Conservation (phyloP, 2,329 filamentous ascomycete species). For the Dichotomopilus funicola region DNA sequence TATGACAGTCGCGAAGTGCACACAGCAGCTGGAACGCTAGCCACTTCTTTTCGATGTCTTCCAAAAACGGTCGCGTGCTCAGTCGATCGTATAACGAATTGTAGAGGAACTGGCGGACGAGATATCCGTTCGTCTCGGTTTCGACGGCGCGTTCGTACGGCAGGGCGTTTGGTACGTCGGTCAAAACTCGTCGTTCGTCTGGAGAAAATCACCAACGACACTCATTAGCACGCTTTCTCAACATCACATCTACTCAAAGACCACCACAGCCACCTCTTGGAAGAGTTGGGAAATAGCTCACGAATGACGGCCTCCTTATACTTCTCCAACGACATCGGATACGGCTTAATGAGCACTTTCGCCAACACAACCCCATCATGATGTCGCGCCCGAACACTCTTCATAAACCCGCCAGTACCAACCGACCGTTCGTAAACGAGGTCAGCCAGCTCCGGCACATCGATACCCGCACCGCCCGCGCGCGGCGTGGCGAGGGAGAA, state of each 20-base stretch:
- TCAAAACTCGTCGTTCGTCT: constrained; percentile 74
- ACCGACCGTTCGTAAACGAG: constrained; percentile 88
- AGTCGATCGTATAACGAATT: constrained; percentile 96
- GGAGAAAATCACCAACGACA: constrained; percentile 7
- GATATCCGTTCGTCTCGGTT: constrained; percentile 83
- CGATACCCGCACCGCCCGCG: constrained; percentile 86
- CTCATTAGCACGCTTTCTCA: too few species aligned
- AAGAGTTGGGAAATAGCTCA: constrained; percentile 31
- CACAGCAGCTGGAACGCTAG: constrained; percentile 92
- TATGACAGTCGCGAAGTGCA: constrained; percentile 85
- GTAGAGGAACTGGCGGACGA: constrained; percentile 91
- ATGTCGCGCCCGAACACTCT: constrained; percentile 85
- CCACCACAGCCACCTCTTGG: constrained; percentile 1
- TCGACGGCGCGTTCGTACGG: constrained; percentile 87
- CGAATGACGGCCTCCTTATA: constrained; percentile 73
- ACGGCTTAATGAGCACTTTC: constrained; percentile 92
- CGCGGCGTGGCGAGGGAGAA: constrained; percentile 91
- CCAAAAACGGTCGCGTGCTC: constrained; percentile 90
- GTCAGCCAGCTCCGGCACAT: constrained; percentile 85
- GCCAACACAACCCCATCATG: constrained; percentile 87
- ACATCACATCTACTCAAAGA: background rate
- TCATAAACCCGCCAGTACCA: constrained; percentile 91
- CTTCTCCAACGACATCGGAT: constrained; percentile 70
- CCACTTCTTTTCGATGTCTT: constrained; percentile 99
- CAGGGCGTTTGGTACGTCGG: constrained; percentile 83